Percentiles rank a stretch among this genome's conserved stretches.
Evolutionary conservation across 306 rosid genomes (phyloP).

Genomic region (Mucuna pruriens): DNA sequence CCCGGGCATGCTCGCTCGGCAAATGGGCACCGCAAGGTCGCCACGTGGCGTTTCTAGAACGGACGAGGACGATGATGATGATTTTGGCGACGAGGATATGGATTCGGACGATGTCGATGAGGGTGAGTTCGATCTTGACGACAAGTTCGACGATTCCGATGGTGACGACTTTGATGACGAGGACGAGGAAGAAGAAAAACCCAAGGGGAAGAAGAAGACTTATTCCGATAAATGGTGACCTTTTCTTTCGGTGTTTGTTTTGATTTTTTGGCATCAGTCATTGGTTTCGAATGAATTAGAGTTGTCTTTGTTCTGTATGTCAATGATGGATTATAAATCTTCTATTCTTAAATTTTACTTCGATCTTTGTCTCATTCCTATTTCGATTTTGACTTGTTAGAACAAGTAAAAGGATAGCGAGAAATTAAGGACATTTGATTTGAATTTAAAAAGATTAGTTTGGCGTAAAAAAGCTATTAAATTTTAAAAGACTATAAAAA

Average conservation of each 20-base stretch:
- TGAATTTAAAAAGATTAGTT: no score
- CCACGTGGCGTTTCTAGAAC: background rate
- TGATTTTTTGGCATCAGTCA: background rate
- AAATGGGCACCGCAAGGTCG: conserved; percentile 23
- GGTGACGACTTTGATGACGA: background rate
- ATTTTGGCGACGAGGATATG: background rate
- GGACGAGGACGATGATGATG: background rate
- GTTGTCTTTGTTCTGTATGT: background rate
- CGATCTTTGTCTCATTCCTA: background rate
- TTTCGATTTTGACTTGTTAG: no score
- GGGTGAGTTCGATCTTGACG: background rate
- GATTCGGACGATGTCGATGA: background rate
- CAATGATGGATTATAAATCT: background rate
- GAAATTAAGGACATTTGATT: no score
- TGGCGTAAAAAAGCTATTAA: no score
- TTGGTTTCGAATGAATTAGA: background rate
- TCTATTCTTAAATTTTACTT: background rate
- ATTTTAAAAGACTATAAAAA: no score
- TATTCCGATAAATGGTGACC: background rate
- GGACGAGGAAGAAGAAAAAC: background rate
- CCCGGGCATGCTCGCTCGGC: background rate
- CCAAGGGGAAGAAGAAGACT: background rate
- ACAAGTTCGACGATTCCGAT: background rate
- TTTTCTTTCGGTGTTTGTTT: background rate
- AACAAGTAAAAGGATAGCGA: no score